phyloP scores from a whole-genome alignment of 306 rosid genomes.

The Castanospermum australe region DNA sequence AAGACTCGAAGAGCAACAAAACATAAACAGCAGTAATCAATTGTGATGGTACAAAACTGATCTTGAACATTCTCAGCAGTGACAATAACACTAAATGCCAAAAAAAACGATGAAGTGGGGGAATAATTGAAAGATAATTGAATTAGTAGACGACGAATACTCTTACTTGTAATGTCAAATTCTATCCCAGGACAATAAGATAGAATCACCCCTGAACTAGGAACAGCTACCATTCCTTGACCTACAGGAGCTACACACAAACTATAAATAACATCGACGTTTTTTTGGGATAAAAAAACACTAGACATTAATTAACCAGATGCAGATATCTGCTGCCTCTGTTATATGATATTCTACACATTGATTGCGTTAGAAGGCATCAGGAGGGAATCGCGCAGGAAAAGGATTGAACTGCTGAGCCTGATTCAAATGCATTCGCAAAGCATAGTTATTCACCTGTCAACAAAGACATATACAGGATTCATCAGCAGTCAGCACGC shows the following conservation, averaged over 20 bases:
- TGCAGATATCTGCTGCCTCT: conserved; percentile 32
- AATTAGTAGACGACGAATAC: conserved; percentile 25
- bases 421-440: conserved; percentile 96
- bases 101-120: not conserved
- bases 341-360: conserved; percentile 24
- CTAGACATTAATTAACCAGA: not conserved
- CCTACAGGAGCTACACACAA: conserved; percentile 33
- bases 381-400: conserved; percentile 86
- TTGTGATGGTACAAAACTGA: not conserved
- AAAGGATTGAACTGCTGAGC: conserved; percentile 81
- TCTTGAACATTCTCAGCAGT: conserved; percentile 5
- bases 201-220: conserved; percentile 32
- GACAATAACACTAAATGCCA: conserved; percentile 22
- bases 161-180: not conserved
- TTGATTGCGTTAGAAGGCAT: conserved; percentile 53
- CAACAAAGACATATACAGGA: conserved; percentile 26
- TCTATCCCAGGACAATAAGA: conserved; percentile 9
- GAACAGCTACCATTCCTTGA: conserved; percentile 15
- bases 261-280: not conserved
- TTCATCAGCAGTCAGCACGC: conserved; percentile 30
- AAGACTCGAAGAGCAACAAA: not conserved
- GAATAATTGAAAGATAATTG: conserved; percentile 18
- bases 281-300: not conserved
- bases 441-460: conserved; percentile 86
- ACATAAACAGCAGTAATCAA: not conserved